Conservation (phyloP, 345 rosid species). For the Eucalyptus erythrocorys region DNA sequence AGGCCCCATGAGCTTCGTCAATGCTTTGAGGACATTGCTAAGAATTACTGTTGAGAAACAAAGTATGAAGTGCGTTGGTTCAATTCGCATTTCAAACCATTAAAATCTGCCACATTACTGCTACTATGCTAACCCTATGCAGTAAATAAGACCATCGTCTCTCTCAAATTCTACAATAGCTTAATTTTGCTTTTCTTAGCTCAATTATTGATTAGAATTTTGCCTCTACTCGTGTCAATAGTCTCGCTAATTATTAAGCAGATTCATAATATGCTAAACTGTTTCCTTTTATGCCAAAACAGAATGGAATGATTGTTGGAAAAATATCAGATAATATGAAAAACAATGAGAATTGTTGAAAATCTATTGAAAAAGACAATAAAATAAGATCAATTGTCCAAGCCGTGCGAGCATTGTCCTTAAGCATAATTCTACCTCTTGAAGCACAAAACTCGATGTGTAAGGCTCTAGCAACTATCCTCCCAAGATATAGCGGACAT, state of each 20-base stretch:
- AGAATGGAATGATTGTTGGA: background rate
- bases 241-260: background rate
- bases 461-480: too few relatives aligned
- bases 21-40: background rate
- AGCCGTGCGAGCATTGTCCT: too few relatives aligned
- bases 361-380: too few relatives aligned
- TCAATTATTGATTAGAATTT: background rate
- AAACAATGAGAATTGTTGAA: too few relatives aligned
- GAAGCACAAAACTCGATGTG: too few relatives aligned
- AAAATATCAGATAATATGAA: too few relatives aligned
- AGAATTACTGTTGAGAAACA: background rate
- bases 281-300: background rate
- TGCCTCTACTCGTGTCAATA: background rate
- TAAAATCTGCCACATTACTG: background rate
- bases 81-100: background rate
- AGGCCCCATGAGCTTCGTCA: background rate
- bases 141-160: background rate
- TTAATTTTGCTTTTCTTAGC: background rate
- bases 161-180: background rate
- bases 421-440: too few relatives aligned
- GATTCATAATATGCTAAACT: background rate
- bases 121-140: background rate
- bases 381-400: too few relatives aligned
- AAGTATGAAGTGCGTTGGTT: background rate
- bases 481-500: too few relatives aligned